Evolutionary conservation across 306 rosid genomes (phyloP).

Genomic region (Crataegus laevigata): DNA sequence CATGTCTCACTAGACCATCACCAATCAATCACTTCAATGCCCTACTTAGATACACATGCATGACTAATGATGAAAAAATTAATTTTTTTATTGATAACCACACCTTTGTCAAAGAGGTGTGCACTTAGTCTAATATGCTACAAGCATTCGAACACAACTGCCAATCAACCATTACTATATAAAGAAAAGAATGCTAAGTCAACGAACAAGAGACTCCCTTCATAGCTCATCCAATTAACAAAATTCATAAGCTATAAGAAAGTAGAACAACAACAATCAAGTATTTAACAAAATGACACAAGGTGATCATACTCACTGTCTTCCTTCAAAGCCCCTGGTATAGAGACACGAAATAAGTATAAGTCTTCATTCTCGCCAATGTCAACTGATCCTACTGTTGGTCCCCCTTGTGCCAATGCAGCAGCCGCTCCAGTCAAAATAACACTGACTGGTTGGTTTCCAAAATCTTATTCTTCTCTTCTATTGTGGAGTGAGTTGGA

Average conservation of each 20-base stretch:
- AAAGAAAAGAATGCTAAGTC: neutral
- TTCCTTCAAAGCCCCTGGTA: constrained; percentile 76
- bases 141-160: neutral
- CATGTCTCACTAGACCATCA: too few species aligned
- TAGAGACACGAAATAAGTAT: constrained; percentile 63
- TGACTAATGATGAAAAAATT: neutral
- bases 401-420: constrained; percentile 59
- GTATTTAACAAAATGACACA: neutral
- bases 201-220: neutral
- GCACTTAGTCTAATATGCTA: neutral
- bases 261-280: neutral
- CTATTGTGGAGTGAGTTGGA: constrained; percentile 44
- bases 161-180: neutral
- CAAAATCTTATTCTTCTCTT: constrained; percentile 50
- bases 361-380: constrained; percentile 72
- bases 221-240: neutral
- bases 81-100: neutral
- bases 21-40: neutral
- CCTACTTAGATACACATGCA: neutral
- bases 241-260: neutral
- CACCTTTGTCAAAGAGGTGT: neutral
- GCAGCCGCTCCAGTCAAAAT: constrained; percentile 72
- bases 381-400: constrained; percentile 58
- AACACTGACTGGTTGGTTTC: constrained; percentile 50
- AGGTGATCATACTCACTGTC: constrained; percentile 56